phyloP scores from a whole-genome alignment of 106 monocot species.

The Dioscorea dumetorum region DNA sequence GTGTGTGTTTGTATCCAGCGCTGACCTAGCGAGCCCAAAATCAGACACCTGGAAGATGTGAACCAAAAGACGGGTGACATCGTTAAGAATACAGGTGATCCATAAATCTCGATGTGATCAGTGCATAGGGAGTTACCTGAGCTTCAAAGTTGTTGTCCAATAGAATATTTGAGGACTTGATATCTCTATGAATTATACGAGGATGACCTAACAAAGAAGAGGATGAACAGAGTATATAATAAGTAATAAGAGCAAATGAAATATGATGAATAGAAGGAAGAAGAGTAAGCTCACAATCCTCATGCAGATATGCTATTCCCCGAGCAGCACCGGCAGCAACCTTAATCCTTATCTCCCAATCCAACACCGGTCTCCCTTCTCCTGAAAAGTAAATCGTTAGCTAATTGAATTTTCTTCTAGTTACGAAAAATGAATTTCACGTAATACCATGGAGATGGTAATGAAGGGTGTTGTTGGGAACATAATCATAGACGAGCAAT shows the following conservation, averaged over 20 bases:
- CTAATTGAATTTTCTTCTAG: background rate
- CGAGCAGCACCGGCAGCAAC: constrained; percentile 88
- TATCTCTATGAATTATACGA: constrained; percentile 89
- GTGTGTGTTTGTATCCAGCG: constrained; percentile 66
- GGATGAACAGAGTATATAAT: background rate
- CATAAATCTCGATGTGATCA: background rate
- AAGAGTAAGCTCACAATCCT: constrained; percentile 62
- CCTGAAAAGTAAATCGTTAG: constrained; percentile 30
- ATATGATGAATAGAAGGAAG: too few species aligned
- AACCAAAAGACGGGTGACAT: background rate
- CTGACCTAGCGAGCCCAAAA: constrained; percentile 71
- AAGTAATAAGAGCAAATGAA: too few species aligned
- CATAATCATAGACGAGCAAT: constrained; percentile 86
- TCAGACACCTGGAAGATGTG: constrained; percentile 51
- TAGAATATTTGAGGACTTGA: constrained; percentile 94
- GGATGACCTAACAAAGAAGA: constrained; percentile 57
- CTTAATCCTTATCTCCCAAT: constrained; percentile 68
- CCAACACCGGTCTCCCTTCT: constrained; percentile 46
- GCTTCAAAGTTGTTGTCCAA: constrained; percentile 86
- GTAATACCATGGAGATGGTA: constrained; percentile 80
- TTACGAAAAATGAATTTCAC: background rate
- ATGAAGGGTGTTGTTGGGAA: constrained; percentile 77
- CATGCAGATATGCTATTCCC: constrained; percentile 89
- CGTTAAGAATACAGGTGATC: too few species aligned
- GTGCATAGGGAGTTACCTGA: constrained; percentile 36